Base-by-base conservation (phyloP, 495 filamentous ascomycete species). In the Neurospora sublineolata region DNA sequence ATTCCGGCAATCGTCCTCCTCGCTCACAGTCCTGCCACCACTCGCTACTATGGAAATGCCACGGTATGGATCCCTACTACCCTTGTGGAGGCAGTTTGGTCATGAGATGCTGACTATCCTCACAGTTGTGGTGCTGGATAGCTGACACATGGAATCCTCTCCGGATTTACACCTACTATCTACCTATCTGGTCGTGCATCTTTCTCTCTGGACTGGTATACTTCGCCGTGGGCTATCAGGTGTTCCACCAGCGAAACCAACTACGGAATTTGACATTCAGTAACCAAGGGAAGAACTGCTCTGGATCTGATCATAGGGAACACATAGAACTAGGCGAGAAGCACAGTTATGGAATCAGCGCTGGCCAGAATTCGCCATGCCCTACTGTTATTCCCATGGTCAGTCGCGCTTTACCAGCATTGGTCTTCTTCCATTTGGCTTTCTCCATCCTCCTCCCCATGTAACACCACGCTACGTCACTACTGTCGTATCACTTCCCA, bases 71-170 rank as follows among this genome's bases (percentile, higher is more conserved):
- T 60, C 18, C 0, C 27, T 71, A 12, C 58, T 44, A 33, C 37
- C 23, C 12, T 38, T 67, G 14, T n/a, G 18, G 14, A 33, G 52
- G 30, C 7, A 30, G 14, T 18, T 36, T 18, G 6, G 6, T 18
- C 14, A 18, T 33, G 52, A 36, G 52, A 64, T 64, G 52, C 52
- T 64, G 52, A 64, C 52, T 64, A 11, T 38, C 33, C 52, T 30
- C 37, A 27, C 52, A 87, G 86, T 83, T 97, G 44, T 96, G 93
- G 93, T 97, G 93, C 80, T 97, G 93, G 93, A 86, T 96, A 67
- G 84, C 85, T 46, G 81, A 83, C 38, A 75, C 85, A 64, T 94
- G 88, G 86, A 90, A 90, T 75, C 82, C 86, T 69, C 83, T 95
- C 16, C 90, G 93, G 33, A 89, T 96, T 52, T 91, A 88, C 46